Base-by-base conservation (phyloP, 1,284 basidiomycete species). In the Gymnopus androsaceus region DNA sequence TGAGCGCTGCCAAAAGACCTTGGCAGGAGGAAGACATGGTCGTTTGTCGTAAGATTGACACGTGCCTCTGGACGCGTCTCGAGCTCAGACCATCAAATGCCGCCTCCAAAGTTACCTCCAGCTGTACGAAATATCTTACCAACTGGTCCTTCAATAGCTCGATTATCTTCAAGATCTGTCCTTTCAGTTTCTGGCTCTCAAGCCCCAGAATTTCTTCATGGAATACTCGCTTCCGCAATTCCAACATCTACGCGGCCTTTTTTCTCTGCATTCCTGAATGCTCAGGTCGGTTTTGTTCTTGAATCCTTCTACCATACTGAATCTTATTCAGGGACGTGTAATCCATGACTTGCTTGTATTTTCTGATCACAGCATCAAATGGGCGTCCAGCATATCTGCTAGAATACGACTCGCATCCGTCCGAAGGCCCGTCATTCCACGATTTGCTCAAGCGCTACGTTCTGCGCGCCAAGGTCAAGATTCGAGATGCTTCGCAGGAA, bases 331-430 rank as follows among this genome's bases (percentile, higher is more conserved):
- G 90, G 97, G 97, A 40, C 84, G 95, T 65, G 86, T 98, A 28
- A 76, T 98, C 33, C 88, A 95, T 66, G 94, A 98, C 69, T 76
- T 88, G 38, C 94, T 98, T 71, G 77, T 96, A 55, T 92, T 94
- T 69, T 86, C 88, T 37, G 76, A 77, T 64, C 75, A 76, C 34
- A 75, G 75, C 40, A 57, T 68, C 27, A n/a, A 73, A 71, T 44
- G 82, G 76, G 27, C 75, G 79, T 59, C 77, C 70, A 38, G 82
- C 78, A 33, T 92, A 85, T 69, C 72, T 90, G 54, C 72, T 95
- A 66, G 95, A 95, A 71, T 87, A 85, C 64, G 90, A 88, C 69
- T 72, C 80, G 1, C 75, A 77, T 37, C 70, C 72, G 8, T 81
- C 78, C 54, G 81, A 87, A 51, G 81, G 82, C 15, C 79, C 80